Percentiles rank a stretch among this genome's conserved stretches.
These are phyloP conservation scores for Ceratocystis albifundus DNA, from an alignment of 2,329 filamentous ascomycete species.

Conservation along the genomic window DNA sequence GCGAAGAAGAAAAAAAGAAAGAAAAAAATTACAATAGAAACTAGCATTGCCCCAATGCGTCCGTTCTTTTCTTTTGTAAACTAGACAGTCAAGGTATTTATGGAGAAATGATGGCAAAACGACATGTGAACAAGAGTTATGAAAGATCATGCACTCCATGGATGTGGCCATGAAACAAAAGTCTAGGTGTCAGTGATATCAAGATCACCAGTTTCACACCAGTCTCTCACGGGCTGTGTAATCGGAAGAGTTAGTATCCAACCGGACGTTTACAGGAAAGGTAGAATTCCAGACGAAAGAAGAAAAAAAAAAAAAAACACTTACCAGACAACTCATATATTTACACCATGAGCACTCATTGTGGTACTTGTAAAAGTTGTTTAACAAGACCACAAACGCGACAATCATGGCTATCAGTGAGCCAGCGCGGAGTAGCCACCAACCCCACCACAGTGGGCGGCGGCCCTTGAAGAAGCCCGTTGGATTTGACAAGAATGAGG, in stretches of 20 bases:
- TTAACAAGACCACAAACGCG: conserved; percentile 72
- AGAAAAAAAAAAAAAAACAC: too few relatives aligned
- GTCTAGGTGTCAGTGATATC: conserved; percentile 22
- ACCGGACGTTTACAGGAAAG: background rate
- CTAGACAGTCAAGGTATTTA: background rate
- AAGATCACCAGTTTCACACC: conserved; percentile 46
- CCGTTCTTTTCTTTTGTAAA: background rate
- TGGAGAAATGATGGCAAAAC: background rate
- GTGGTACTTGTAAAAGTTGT: conserved; percentile 78
- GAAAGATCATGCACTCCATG: background rate
- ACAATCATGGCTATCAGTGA: conserved; percentile 70
- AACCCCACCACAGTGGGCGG: conserved; percentile 91
- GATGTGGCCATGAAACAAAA: background rate
- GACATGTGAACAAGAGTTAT: conserved; percentile 6
- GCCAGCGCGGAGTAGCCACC: conserved; percentile 79
- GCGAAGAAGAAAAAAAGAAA: too few relatives aligned
- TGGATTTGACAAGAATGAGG: conserved; percentile 51
- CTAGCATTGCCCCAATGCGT: background rate
- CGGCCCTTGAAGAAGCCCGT: conserved; percentile 80
- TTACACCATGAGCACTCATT: conserved; percentile 84
- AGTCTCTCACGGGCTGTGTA: conserved; percentile 50
- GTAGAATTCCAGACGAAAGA: background rate
- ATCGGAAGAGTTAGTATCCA: conserved; percentile 25
- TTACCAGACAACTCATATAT: conserved; percentile 82
- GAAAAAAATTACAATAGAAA: background rate